These are phyloP conservation scores for Sporothrix mexicana DNA, from an alignment of 2,329 filamentous ascomycete genomes.

Conservation along the genomic window DNA sequence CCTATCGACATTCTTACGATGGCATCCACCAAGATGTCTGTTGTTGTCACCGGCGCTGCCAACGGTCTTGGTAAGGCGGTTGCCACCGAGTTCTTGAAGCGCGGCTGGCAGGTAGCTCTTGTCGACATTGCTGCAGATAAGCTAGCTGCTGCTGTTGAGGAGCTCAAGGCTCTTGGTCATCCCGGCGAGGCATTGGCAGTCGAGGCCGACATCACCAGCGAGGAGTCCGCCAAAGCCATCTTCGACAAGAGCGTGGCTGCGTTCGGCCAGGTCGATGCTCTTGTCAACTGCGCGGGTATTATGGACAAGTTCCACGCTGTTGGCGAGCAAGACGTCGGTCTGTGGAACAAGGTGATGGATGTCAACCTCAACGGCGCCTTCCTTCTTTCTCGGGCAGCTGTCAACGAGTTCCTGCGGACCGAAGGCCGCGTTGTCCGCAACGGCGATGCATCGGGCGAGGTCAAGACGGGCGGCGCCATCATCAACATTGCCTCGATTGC, in stretches of 20 bases:
- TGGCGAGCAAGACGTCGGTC: slow-evolving; percentile 51
- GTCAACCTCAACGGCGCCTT: slow-evolving; percentile 64
- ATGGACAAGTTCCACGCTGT: slow-evolving; percentile 63
- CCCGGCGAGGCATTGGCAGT: neutral
- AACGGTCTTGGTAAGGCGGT: slow-evolving; percentile 19
- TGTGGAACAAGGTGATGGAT: slow-evolving; percentile 61
- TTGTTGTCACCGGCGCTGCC: slow-evolving; percentile 23
- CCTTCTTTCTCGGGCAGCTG: slow-evolving; percentile 40
- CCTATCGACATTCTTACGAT: neutral
- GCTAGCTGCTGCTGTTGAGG: neutral
- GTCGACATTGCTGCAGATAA: slow-evolving; percentile 22
- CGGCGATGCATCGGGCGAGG: neutral
- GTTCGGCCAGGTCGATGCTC: slow-evolving; percentile 55
- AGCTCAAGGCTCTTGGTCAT: neutral
- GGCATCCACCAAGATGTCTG: neutral
- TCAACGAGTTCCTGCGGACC: neutral
- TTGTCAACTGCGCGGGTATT: slow-evolving; percentile 64
- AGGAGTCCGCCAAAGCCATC: slow-evolving; percentile 43
- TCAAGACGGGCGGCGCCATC: slow-evolving; percentile 15
- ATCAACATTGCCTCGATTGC: slow-evolving; percentile 30
- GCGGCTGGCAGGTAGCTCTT: slow-evolving; percentile 22
- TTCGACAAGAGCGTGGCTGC: slow-evolving; percentile 43
- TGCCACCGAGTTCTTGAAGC: slow-evolving; percentile 21
- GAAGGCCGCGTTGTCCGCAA: slow-evolving; percentile 2
- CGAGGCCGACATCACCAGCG: slow-evolving; percentile 42